Conservation (phyloP, 805 yeast species). For the Martiniozyma abietophila region DNA sequence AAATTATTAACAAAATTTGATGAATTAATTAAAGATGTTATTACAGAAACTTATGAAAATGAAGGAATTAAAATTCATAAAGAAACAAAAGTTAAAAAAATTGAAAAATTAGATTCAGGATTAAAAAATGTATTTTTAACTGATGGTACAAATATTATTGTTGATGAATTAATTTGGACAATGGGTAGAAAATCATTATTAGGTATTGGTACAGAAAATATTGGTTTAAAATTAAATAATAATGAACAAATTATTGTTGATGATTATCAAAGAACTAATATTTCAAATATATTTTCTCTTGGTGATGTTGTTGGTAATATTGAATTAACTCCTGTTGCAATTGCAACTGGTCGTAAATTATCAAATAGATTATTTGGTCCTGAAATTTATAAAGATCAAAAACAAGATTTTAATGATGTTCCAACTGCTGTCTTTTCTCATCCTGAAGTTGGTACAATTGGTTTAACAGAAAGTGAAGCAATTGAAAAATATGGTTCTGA, state of each 20-base stretch:
- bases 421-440: conserved; percentile 98
- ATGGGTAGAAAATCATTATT: conserved; percentile 78
- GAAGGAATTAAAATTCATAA: conserved; percentile 80
- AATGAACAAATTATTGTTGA: conserved; percentile 65
- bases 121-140: conserved; percentile 39
- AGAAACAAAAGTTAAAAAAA: conserved; percentile 39
- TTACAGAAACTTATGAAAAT: conserved; percentile 73
- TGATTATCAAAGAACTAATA: conserved; percentile 77
- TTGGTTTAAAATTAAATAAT: conserved; percentile 57
- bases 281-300: conserved; percentile 64
- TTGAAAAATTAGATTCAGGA: conserved; percentile 41
- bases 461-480: conserved; percentile 76
- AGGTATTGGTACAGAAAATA: conserved; percentile 66
- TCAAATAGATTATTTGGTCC: conserved; percentile 90
- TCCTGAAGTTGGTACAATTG: conserved; percentile 95
- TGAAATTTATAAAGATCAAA: conserved; percentile 54
- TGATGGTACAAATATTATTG: conserved; percentile 39
- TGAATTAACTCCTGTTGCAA: conserved; percentile 96
- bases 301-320: conserved; percentile 94
- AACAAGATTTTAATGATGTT: conserved; percentile 76
- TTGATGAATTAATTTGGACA: conserved; percentile 87
- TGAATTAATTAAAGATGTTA: conserved; percentile 61
- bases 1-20: conserved; percentile 87
- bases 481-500: conserved; percentile 68
- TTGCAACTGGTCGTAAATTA: conserved; percentile 94